These are phyloP conservation scores for Echria macrotheca DNA, from an alignment of 495 filamentous ascomycete genomes.

Conservation along the genomic window DNA sequence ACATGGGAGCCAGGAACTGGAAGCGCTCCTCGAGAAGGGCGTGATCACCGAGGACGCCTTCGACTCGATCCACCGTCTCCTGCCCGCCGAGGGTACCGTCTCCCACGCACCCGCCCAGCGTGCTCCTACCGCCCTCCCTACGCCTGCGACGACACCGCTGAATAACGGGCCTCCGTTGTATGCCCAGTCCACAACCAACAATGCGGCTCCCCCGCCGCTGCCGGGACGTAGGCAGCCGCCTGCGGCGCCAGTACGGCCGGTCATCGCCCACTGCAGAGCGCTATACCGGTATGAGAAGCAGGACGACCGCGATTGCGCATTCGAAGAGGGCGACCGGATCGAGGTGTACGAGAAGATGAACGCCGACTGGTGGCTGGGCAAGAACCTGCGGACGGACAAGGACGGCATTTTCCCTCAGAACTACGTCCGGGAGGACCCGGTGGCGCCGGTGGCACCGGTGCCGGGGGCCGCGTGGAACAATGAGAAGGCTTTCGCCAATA, in stretches of 20 bases:
- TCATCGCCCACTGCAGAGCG: conserved; percentile 68
- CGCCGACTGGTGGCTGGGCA: conserved; percentile 92
- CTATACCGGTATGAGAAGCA: conserved; percentile 75
- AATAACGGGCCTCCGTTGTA: conserved; percentile 42
- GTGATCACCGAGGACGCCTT: conserved; percentile 67
- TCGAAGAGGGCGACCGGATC: conserved; percentile 71
- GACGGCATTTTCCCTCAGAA: conserved; percentile 88
- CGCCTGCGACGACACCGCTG: conserved; percentile 24
- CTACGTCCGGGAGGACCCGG: conserved; percentile 58
- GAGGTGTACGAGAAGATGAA: conserved; percentile 87
- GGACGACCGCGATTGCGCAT: conserved; percentile 71
- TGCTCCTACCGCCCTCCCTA: conserved; percentile 20
- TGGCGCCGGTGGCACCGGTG: no score
- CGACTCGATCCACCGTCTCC: conserved; percentile 61
- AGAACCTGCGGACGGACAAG: conserved; percentile 67
- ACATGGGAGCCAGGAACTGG: conserved; percentile 93
- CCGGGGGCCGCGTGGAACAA: not conserved
- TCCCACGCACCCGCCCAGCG: conserved; percentile 40
- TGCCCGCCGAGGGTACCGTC: conserved; percentile 62
- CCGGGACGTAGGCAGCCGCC: conserved; percentile 46
- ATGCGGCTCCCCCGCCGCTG: conserved; percentile 50
- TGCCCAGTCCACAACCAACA: conserved; percentile 43
- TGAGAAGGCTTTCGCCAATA: conserved; percentile 9
- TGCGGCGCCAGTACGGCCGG: conserved; percentile 46
- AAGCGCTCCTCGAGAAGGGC: conserved; percentile 74